These are phyloP conservation scores for Oryza brachyantha DNA, from an alignment of 176 grass and related monocot species.

Conservation along the genomic window DNA sequence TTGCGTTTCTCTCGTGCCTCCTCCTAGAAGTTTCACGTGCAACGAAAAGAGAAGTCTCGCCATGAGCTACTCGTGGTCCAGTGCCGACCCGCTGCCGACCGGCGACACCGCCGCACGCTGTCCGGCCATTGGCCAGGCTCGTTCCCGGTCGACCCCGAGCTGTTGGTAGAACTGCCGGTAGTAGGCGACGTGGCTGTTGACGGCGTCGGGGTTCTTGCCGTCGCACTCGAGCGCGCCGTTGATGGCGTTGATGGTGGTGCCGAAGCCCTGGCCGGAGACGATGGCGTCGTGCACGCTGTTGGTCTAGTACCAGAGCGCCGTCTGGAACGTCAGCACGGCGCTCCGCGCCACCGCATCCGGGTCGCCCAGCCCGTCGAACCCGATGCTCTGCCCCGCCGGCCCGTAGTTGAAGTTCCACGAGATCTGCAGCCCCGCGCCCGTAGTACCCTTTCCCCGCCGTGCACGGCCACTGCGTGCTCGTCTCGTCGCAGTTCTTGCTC, in stretches of 20 bases:
- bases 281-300: slow-evolving; percentile 45
- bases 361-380: slow-evolving; percentile 71
- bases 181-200: slow-evolving; percentile 52
- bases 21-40: too few relatives aligned
- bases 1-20: too few relatives aligned
- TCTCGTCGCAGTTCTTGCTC: slow-evolving; percentile 63
- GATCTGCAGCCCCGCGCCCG: slow-evolving; percentile 70
- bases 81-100: too few relatives aligned
- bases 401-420: slow-evolving; percentile 98
- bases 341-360: slow-evolving; percentile 74
- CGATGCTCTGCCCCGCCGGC: slow-evolving; percentile 67
- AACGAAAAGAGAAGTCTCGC: too few relatives aligned
- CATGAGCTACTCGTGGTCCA: too few relatives aligned
- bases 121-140: too few relatives aligned
- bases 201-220: slow-evolving; percentile 48
- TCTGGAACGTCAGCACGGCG: slow-evolving; percentile 57
- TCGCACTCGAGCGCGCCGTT: slow-evolving; percentile 66
- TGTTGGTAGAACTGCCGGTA: slow-evolving; percentile 77
- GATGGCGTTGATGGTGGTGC: slow-evolving; percentile 58
- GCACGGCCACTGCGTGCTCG: slow-evolving; percentile 51
- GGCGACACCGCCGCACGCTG: too few relatives aligned
- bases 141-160: slow-evolving; percentile 72
- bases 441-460: slow-evolving; percentile 65
- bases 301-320: slow-evolving; percentile 88
- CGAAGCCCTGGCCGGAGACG: slow-evolving; percentile 56